Evolutionary conservation across 768 basidiomycete species (phyloP), one percentile per base, ranked within the genome.

Genomic region (Mycena indigotica): DNA sequence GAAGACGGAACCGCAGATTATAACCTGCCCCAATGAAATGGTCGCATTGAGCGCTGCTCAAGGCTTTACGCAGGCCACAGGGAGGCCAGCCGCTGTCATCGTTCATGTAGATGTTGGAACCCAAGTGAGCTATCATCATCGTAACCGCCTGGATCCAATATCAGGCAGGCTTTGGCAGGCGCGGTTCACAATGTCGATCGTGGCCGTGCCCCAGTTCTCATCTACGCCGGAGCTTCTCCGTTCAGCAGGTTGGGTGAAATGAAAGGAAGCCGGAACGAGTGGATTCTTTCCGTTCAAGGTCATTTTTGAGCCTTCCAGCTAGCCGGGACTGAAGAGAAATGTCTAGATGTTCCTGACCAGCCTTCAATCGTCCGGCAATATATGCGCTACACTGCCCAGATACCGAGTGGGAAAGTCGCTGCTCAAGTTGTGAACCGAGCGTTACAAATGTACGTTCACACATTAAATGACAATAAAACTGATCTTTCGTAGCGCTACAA

Each of bases 11-110:
- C 76, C 81, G n/a, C 68, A 76, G 56, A 79, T 91, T 48, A 73
- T 90, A 21, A 89, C 84, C 2, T 87, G 84, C 56, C 88, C 88
- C 0, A 89, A 88, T 55, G 89, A 91, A 65, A 88, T 88, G 84
- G 88, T 89, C 4, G 89, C 85, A 0, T 68, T 90, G 40, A 86
- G 81, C 58, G 84, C 85, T 13, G 89, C 88, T 0, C 88, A 90
- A 53, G 88, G 86, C 1, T 89, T 85, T 63, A 83, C 83, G 0
- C 84, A 87, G 61, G 82, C 81, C 2, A 83, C 82, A 0, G 86
- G 86, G 0, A 84, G 75, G 56, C 86, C 87, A 0, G 87, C 88
- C 0, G 86, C 84, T 0, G 86, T 89, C 3, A 85, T 90, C 28
- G 83, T 90, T 0, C 88, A 91, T 65, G 88, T 89, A 48, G 86